Base-by-base conservation (phyloP, 306 rosid genomes). In the Lathyrus aphaca region DNA sequence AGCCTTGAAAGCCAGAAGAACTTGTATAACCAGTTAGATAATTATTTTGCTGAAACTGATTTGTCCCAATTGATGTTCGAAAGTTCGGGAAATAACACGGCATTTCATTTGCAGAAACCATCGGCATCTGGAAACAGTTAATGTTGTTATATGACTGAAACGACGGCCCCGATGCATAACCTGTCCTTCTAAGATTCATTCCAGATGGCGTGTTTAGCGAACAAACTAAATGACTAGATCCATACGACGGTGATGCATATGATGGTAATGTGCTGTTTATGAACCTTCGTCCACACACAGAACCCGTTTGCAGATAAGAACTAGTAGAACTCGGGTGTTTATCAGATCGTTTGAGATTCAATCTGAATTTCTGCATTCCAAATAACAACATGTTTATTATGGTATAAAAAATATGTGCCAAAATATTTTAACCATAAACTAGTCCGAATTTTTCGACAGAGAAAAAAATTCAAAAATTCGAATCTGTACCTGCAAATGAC, bases 401-500 rank as follows among this genome's bases (percentile, higher is more conserved):
- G 8, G 8, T 30, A 30, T 5, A 30, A 30, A 30, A 30, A 30
- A 30, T 5, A 7, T 1, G 37, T 30, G 37, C 6, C 8, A 6
- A 25, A 25, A 32, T 6, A 32, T 32, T 32, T 32, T 32, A 32
- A 30, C 35, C 35, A 4, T 5, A 30, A 30, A 30, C 38, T 6
- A 32, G 8, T 32, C 2, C 6, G 38, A 32, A 0, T 32, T 32
- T 32, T 32, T 32, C 0, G 8, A 5, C 8, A 32, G 1, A 32
- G 6, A 1, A 5, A 6, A 32, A 25, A 25, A 3, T 25, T 25
- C 29, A 25, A 25, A 25, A 32, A 11, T 72, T 74, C 6, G n/a
- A 71, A 66, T 81, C 19, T 69, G 43, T 76, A 79, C 98, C 96
- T 93, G 96, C 32, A 93, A 82, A 82, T 93, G 98, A 78, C 98